Evolutionary conservation across 2,329 filamentous ascomycete species (phyloP).

Genomic region (Nothophoma quercina): DNA sequence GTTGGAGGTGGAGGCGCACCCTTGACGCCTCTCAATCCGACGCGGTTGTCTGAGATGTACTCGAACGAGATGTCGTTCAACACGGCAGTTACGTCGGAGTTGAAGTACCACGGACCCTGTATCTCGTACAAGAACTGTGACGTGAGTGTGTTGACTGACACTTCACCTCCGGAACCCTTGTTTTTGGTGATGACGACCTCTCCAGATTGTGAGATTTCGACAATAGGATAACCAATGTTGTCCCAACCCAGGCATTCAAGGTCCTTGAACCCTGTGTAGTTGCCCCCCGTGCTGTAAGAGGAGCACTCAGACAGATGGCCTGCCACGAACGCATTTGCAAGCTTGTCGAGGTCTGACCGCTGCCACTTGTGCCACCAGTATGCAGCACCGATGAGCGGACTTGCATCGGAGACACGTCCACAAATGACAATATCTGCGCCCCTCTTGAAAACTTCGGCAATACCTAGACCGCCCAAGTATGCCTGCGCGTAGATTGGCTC

Average conservation of each 20-base stretch:
- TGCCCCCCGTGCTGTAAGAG: constrained; percentile 54
- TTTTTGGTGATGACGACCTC: constrained; percentile 42
- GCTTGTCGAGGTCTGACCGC: constrained; percentile 47
- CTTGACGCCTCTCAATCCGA: constrained; percentile 57
- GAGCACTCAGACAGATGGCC: constrained; percentile 57
- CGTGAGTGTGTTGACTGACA: constrained; percentile 59
- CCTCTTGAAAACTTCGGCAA: constrained; percentile 50
- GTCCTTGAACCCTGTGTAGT: constrained; percentile 55
- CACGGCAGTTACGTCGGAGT: constrained; percentile 64
- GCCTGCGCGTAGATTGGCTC: constrained; percentile 47
- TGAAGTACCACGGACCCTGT: constrained; percentile 61
- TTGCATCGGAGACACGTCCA: constrained; percentile 55
- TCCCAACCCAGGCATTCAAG: constrained; percentile 42
- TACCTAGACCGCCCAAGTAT: constrained; percentile 56
- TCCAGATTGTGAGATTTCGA: constrained; percentile 38
- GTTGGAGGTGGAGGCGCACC: constrained; percentile 48
- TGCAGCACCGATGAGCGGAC: constrained; percentile 54
- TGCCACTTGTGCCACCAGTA: constrained; percentile 57
- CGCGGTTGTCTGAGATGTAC: constrained; percentile 58
- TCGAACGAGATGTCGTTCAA: constrained; percentile 61
- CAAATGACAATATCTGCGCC: constrained; percentile 57
- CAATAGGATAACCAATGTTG: constrained; percentile 43
- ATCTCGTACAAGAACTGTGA: constrained; percentile 60
- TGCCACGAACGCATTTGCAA: constrained; percentile 55
- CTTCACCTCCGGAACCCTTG: constrained; percentile 44